Conservation (phyloP, 306 rosid genomes). For the Trifolium pratense region DNA sequence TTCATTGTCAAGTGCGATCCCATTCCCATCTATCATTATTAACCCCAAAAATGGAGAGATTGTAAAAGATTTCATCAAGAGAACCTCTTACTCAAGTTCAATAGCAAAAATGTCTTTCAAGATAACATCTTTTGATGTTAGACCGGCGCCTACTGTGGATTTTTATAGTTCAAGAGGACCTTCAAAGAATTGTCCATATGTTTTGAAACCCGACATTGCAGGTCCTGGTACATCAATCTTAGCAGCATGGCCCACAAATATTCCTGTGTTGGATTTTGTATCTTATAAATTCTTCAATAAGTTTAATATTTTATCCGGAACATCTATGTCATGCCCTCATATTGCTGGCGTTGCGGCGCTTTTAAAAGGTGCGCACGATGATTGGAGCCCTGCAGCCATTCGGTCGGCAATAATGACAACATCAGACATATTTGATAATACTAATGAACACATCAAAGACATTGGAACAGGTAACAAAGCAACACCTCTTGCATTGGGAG, state of each 20-base stretch:
- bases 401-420: slow-evolving; percentile 85
- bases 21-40: slow-evolving; percentile 44
- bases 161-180: slow-evolving; percentile 82
- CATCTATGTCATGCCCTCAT: slow-evolving; percentile 90
- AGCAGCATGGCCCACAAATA: slow-evolving; percentile 79
- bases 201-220: slow-evolving; percentile 73
- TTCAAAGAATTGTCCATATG: slow-evolving; percentile 63
- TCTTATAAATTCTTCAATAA: slow-evolving; percentile 10
- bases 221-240: slow-evolving; percentile 75
- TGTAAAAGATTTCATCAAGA: slow-evolving; percentile 41
- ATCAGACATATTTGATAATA: slow-evolving; percentile 57
- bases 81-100: slow-evolving; percentile 18
- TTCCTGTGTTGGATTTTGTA: not conserved
- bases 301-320: slow-evolving; percentile 62
- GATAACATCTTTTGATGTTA: slow-evolving; percentile 50
- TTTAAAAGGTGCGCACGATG: slow-evolving; percentile 50
- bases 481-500: too few species aligned
- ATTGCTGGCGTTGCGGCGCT: slow-evolving; percentile 74
- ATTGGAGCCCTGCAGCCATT: slow-evolving; percentile 81
- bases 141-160: slow-evolving; percentile 64
- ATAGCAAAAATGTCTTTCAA: slow-evolving; percentile 55
- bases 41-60: slow-evolving; percentile 49
- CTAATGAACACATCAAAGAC: slow-evolving; percentile 51
- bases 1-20: fast-evolving
- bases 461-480: slow-evolving; percentile 41